Conservation (phyloP, 768 basidiomycete genomes). For the Roridomyces roridus region DNA sequence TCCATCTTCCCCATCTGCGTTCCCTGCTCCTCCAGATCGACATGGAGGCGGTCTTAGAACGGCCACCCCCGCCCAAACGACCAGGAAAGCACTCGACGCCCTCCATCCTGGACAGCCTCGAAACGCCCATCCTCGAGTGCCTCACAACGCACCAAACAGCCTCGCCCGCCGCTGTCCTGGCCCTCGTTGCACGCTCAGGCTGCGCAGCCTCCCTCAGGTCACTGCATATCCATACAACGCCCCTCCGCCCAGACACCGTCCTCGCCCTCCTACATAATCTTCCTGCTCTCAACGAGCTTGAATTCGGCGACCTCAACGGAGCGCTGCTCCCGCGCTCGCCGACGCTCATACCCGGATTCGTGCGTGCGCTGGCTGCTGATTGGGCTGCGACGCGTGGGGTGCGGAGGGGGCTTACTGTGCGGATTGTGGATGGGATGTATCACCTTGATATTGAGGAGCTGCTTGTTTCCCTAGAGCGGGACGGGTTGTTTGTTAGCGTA, state of each 20-base stretch:
- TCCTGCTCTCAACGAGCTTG: not conserved
- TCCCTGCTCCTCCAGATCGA: not conserved
- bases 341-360: not conserved
- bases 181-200: constrained; percentile 6
- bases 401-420: not conserved
- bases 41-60: not conserved
- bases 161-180: not conserved
- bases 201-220: not conserved
- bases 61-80: too few relatives aligned
- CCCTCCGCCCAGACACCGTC: not conserved
- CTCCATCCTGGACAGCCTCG: not conserved
- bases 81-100: not conserved
- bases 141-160: constrained; percentile 1
- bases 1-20: not conserved
- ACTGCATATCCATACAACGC: not conserved
- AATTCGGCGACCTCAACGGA: constrained; percentile 4
- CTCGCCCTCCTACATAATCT: not conserved
- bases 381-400: not conserved
- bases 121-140: not conserved
- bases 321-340: not conserved
- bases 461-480: not conserved
- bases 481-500: not conserved
- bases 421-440: not conserved
- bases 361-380: not conserved
- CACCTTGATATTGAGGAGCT: not conserved